A percentile compares a stretch with the other conserved stretches of the same genome.
Conservation (phyloP, 2,329 filamentous ascomycete species). For the Colletotrichum spinosum region DNA sequence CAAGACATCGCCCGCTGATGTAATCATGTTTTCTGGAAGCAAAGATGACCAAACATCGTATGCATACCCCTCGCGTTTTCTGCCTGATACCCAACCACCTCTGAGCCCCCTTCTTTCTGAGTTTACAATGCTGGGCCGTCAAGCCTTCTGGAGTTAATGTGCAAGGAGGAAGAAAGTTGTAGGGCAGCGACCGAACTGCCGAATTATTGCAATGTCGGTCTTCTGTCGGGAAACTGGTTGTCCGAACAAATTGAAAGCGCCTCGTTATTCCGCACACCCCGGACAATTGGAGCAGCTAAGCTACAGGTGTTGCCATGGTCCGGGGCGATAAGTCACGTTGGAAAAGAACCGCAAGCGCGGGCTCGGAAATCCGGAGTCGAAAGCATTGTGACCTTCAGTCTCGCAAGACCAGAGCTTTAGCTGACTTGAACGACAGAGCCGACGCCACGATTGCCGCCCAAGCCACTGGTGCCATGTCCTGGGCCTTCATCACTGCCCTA, state of each 20-base stretch:
- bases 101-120: neutral
- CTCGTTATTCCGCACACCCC: conserved; percentile 48
- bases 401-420: neutral
- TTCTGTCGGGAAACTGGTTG: no score
- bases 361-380: neutral
- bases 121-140: neutral
- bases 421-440: conserved; percentile 66
- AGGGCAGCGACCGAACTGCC: no score
- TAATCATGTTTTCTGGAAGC: conserved; percentile 97
- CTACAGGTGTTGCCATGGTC: conserved; percentile 52
- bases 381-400: conserved; percentile 35
- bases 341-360: conserved; percentile 38
- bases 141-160: neutral
- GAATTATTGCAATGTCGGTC: no score
- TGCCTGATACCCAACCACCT: conserved; percentile 28
- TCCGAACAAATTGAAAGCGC: neutral
- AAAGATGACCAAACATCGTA: conserved; percentile 96
- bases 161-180: neutral
- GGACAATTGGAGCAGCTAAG: conserved; percentile 51
- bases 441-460: conserved; percentile 92
- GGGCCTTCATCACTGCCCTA: conserved; percentile 92
- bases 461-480: conserved; percentile 98
- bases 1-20: conserved; percentile 94
- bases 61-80: conserved; percentile 49
- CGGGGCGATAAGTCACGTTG: conserved; percentile 61